These are phyloP conservation scores for Lecanoromycetidae sp. DNA, from an alignment of 2,329 filamentous ascomycete species.

Conservation along the genomic window DNA sequence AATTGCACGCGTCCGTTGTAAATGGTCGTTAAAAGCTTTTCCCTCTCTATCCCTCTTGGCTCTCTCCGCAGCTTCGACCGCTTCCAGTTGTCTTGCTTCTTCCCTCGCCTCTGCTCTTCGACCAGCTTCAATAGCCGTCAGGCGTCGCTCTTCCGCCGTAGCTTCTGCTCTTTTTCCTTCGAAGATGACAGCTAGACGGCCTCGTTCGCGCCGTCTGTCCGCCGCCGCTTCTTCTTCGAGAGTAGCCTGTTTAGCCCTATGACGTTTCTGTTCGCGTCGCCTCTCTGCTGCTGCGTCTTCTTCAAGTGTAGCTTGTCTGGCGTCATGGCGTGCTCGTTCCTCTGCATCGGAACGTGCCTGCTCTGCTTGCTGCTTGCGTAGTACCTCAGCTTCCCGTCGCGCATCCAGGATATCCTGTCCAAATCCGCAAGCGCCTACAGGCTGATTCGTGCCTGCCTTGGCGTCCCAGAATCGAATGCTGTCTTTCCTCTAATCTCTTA, in stretches of 20 bases:
- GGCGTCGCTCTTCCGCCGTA: background rate
- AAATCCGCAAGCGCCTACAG: conserved; percentile 1
- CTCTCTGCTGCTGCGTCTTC: background rate
- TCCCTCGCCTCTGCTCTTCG: background rate
- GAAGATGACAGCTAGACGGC: background rate
- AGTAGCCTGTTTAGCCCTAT: background rate
- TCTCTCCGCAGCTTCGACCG: background rate
- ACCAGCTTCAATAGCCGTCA: conserved; percentile 1
- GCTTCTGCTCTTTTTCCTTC: background rate
- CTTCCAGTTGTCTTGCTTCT: background rate
- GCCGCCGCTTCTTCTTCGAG: conserved; percentile 6
- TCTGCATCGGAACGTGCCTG: conserved; percentile 5
- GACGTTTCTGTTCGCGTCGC: background rate
- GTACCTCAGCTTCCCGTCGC: background rate
- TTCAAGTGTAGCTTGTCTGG: conserved; percentile 1
- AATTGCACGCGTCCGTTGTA: background rate
- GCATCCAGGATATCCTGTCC: conserved; percentile 1
- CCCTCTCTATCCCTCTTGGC: background rate
- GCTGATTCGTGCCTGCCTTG: conserved; percentile 7
- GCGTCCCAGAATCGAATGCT: conserved; percentile 14
- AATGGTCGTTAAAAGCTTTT: background rate
- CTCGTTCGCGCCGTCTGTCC: background rate
- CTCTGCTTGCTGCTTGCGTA: conserved; percentile 1
- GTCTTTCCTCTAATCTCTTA: conserved; percentile 8
- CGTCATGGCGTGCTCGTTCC: conserved; percentile 2